Evolutionary conservation across 2,329 filamentous ascomycete genomes (phyloP).

Genomic region (Celoporthe dispersa): DNA sequence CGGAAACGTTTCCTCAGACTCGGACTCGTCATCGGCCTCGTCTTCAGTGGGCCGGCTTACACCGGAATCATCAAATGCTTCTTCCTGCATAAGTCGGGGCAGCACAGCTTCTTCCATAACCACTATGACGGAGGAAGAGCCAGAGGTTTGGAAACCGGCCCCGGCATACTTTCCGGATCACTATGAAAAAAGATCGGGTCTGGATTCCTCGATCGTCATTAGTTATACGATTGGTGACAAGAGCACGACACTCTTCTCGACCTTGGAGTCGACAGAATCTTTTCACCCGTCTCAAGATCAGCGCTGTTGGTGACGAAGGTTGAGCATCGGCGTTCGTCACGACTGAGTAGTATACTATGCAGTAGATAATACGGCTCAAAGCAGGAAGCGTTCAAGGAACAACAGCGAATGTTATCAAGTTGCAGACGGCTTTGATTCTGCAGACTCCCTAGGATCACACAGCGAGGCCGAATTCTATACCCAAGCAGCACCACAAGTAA

Average conservation of each 20-base stretch:
- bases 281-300: background rate
- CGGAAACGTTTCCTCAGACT: background rate
- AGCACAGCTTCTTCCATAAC: background rate
- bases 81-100: background rate
- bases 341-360: background rate
- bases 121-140: background rate
- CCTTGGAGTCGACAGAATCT: background rate
- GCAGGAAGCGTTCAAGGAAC: too few species aligned
- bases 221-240: background rate
- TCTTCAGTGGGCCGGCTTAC: background rate
- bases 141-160: background rate
- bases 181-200: background rate
- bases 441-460: too few species aligned
- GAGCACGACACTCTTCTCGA: background rate
- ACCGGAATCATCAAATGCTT: background rate
- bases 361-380: too few species aligned
- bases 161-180: background rate
- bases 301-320: background rate
- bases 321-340: background rate
- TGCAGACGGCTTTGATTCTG: too few species aligned
- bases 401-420: too few species aligned
- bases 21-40: background rate
- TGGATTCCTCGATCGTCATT: background rate
- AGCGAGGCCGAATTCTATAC: too few species aligned
- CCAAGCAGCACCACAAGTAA: too few species aligned